A percentile compares a stretch with the other conserved stretches of the same genome.
These are phyloP conservation scores for Syzygium malaccense DNA, from an alignment of 441 rosid genomes.

Conservation along the genomic window DNA sequence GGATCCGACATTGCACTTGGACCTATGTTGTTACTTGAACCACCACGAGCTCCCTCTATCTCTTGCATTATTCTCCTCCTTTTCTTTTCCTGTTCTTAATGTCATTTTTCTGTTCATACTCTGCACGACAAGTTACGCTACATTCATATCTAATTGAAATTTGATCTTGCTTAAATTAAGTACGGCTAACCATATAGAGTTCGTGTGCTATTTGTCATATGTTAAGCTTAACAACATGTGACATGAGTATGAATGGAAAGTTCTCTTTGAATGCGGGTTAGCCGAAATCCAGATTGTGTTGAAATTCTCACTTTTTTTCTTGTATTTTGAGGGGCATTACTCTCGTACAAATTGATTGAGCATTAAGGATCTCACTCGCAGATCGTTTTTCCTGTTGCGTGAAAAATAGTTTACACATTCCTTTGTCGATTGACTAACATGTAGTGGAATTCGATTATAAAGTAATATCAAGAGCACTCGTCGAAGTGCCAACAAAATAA, in stretches of 20 bases:
- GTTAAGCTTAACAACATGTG: neutral
- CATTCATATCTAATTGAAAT: neutral
- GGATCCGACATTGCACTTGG: too few species aligned
- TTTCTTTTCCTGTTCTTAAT: neutral
- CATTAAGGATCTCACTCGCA: neutral
- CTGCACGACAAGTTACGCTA: neutral
- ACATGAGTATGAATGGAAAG: neutral
- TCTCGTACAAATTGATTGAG: neutral
- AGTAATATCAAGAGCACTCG: neutral
- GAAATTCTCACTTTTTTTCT: neutral
- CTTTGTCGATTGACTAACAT: neutral
- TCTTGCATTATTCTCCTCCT: neutral
- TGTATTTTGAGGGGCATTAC: neutral
- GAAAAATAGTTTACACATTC: neutral
- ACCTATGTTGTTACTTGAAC: neutral
- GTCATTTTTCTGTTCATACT: neutral
- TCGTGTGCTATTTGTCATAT: neutral
- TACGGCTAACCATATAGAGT: too few species aligned
- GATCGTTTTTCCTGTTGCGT: neutral
- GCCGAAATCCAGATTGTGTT: neutral
- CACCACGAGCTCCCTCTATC: too few species aligned
- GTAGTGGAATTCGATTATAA: neutral
- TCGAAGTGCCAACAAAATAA: too few species aligned
- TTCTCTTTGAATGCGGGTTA: neutral
- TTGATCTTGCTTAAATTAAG: too few species aligned